phyloP scores from a whole-genome alignment of 75 land plant species.

The Sequoia sempervirens region DNA sequence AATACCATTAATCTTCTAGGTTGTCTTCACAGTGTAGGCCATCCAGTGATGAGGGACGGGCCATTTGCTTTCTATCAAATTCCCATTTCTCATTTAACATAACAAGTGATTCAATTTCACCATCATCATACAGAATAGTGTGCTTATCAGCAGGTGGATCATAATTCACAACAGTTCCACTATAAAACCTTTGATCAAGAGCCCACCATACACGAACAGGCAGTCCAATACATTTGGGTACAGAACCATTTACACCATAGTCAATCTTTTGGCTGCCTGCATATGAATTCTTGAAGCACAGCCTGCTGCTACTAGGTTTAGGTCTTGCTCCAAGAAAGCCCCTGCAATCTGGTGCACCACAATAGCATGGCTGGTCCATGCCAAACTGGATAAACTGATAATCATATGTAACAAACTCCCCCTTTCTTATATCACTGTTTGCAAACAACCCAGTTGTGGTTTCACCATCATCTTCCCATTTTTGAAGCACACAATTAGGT shows the following conservation, averaged over 20 bases:
- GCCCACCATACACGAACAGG: background rate
- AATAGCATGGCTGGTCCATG: background rate
- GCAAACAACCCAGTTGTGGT: conserved; percentile 85
- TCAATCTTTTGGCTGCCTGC: no score
- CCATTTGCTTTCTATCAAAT: background rate
- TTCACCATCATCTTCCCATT: conserved; percentile 87
- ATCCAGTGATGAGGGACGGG: no score
- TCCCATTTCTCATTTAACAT: conserved; percentile 1
- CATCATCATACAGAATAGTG: background rate
- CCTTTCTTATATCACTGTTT: conserved; percentile 50
- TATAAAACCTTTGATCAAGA: background rate
- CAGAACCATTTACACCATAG: background rate
- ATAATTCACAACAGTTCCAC: no score
- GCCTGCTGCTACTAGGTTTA: no score
- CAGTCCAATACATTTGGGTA: background rate
- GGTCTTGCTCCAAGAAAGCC: background rate
- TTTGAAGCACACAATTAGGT: conserved; percentile 88
- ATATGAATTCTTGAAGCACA: no score
- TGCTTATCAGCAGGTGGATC: no score
- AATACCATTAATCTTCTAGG: no score
- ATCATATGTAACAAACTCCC: conserved; percentile 80
- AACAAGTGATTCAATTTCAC: background rate
- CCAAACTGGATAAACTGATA: conserved; percentile 59
- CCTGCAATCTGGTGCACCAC: background rate
- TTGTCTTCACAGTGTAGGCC: no score